phyloP scores from a whole-genome alignment of 768 basidiomycete species.

The Sarcomyxa edulis region DNA sequence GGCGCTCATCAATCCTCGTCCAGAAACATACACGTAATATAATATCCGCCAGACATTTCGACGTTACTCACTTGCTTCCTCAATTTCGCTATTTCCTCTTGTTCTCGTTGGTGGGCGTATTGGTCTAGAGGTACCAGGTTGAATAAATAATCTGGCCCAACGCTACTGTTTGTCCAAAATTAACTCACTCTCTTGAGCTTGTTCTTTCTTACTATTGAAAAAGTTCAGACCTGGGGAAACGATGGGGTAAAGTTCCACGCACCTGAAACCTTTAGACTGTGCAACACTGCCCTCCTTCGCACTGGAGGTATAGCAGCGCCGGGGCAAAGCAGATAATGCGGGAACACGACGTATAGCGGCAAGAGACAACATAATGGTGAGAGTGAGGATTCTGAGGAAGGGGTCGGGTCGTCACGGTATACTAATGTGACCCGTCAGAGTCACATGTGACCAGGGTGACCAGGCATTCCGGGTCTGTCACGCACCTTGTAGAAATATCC shows the following conservation, averaged over 20 bases:
- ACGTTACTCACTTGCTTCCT: slow-evolving; percentile 40
- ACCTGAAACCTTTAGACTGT: slow-evolving; percentile 61
- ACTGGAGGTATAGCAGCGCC: slow-evolving; percentile 35
- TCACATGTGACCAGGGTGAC: no score
- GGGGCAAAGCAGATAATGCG: slow-evolving; percentile 26
- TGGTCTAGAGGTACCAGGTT: slow-evolving; percentile 41
- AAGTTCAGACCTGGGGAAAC: slow-evolving; percentile 15
- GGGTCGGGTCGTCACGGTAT: slow-evolving; percentile 38
- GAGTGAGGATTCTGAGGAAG: slow-evolving; percentile 40
- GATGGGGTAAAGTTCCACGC: slow-evolving; percentile 14
- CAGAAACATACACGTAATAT: no score
- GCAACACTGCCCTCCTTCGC: slow-evolving; percentile 53
- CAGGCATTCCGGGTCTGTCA: no score
- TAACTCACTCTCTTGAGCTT: slow-evolving; percentile 49
- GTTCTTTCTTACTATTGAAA: slow-evolving; percentile 66
- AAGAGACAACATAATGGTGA: slow-evolving; percentile 26
- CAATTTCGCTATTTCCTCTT: slow-evolving; percentile 54
- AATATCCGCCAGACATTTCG: no score
- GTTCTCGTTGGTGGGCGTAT: slow-evolving; percentile 56
- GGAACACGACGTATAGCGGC: slow-evolving; percentile 35
- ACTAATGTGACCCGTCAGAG: no score
- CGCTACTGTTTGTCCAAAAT: not conserved
- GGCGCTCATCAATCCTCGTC: no score
- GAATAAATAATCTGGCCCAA: not conserved
- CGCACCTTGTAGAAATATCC: no score